Conservation (phyloP, 2,329 filamentous ascomycete species). For the Colletotrichum sp. region DNA sequence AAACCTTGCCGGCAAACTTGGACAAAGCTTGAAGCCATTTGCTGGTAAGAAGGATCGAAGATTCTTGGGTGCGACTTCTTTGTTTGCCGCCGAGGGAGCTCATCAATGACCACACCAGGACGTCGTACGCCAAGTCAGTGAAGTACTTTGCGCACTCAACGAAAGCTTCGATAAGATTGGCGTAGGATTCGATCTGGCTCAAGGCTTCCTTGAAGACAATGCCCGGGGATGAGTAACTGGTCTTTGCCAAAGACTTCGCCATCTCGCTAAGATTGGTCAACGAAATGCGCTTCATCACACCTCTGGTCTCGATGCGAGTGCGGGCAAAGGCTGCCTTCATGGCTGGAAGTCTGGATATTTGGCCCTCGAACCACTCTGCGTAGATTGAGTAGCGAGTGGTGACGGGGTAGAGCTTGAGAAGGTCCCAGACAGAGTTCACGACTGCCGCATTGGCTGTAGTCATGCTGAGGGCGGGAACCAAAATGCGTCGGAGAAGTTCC, state of each 20-base stretch:
- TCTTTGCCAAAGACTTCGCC: constrained; percentile 87
- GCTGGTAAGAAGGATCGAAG: constrained; percentile 76
- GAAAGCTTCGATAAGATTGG: constrained; percentile 92
- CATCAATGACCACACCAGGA: constrained; percentile 90
- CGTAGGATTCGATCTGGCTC: constrained; percentile 90
- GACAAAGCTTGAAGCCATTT: constrained; percentile 91
- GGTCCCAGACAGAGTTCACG: constrained; percentile 84
- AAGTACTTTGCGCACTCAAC: constrained; percentile 96
- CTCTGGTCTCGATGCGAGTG: constrained; percentile 79
- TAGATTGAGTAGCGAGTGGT: constrained; percentile 86
- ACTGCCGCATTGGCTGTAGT: constrained; percentile 83
- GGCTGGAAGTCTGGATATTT: constrained; percentile 76
- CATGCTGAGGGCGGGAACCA: constrained; percentile 89
- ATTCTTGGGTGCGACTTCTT: constrained; percentile 66
- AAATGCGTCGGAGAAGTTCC: constrained; percentile 78
- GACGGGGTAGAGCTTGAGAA: constrained; percentile 80
- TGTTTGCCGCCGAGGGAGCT: constrained; percentile 69
- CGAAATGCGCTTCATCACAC: constrained; percentile 87
- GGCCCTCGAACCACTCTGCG: constrained; percentile 87
- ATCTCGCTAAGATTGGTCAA: constrained; percentile 86
- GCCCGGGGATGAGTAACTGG: constrained; percentile 89
- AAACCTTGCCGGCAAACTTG: constrained; percentile 89
- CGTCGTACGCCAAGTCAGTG: constrained; percentile 89
- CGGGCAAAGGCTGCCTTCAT: constrained; percentile 80
- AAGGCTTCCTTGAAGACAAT: constrained; percentile 90